These are phyloP conservation scores for Rehmannia glutinosa DNA, from an alignment of 257 asterid species.

Conservation along the genomic window DNA sequence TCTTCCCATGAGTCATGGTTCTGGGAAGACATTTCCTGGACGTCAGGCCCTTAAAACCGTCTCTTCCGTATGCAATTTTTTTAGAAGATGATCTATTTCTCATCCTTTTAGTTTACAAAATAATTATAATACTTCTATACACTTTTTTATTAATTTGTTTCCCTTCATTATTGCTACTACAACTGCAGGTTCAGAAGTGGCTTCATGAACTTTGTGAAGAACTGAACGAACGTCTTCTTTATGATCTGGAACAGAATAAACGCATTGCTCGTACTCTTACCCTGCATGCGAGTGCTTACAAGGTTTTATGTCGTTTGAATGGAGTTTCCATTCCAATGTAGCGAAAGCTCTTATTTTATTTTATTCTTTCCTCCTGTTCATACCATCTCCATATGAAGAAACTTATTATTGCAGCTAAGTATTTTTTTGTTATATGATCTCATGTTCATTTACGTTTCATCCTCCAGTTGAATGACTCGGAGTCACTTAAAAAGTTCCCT, in stretches of 20 bases:
- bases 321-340: slow-evolving; percentile 13
- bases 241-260: slow-evolving; percentile 85
- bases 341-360: background rate
- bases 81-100: slow-evolving; percentile 8
- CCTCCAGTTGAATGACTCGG: slow-evolving; percentile 54
- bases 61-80: slow-evolving; percentile 42
- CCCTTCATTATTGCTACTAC: slow-evolving; percentile 11
- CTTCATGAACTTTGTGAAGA: slow-evolving; percentile 79
- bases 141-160: background rate
- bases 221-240: slow-evolving; percentile 81
- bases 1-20: slow-evolving; percentile 95
- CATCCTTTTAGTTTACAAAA: background rate
- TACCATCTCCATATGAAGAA: slow-evolving; percentile 8
- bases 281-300: slow-evolving; percentile 84
- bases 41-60: slow-evolving; percentile 69
- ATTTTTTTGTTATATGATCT: background rate
- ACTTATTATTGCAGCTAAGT: background rate
- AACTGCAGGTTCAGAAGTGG: slow-evolving; percentile 84
- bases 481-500: slow-evolving; percentile 75
- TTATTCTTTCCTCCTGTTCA: slow-evolving; percentile 1
- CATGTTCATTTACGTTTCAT: slow-evolving; percentile 14
- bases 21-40: slow-evolving; percentile 97
- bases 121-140: background rate
- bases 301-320: slow-evolving; percentile 38
- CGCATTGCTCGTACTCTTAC: slow-evolving; percentile 86